phyloP scores from a whole-genome alignment of 2,329 filamentous ascomycete species.

The Monilinia polystroma region DNA sequence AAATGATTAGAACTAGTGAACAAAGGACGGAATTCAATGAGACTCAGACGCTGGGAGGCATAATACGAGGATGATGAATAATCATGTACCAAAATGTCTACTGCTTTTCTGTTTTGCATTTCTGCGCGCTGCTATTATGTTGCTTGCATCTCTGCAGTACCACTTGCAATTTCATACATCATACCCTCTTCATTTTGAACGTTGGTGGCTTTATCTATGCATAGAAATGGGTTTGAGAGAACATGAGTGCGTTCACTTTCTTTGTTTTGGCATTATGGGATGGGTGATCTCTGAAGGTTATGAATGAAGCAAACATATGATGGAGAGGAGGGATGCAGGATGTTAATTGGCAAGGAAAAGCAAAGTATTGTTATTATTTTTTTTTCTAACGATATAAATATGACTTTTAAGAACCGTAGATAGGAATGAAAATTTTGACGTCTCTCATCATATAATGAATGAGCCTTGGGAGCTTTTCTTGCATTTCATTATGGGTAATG shows the following conservation, averaged over 20 bases:
- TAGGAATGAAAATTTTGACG: not conserved
- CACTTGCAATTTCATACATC: conserved; percentile 11
- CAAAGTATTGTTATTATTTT: not conserved
- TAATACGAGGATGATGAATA: conserved; percentile 20
- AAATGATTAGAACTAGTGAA: conserved; percentile 9
- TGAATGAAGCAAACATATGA: conserved; percentile 1
- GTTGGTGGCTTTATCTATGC: conserved; percentile 18
- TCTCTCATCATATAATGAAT: not conserved
- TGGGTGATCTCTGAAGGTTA: not conserved
- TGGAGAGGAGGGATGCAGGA: not conserved
- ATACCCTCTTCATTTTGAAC: conserved; percentile 17
- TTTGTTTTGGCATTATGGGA: not conserved
- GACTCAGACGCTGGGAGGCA: conserved; percentile 4
- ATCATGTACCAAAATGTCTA: conserved; percentile 31
- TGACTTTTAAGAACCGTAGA: not conserved
- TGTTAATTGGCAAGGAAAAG: conserved; percentile 3
- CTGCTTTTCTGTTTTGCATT: conserved; percentile 20
- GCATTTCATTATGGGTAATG: no score
- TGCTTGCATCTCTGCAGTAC: conserved; percentile 11
- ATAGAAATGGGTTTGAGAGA: conserved; percentile 4
- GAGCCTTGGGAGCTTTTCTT: no score
- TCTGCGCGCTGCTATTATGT: conserved; percentile 12
- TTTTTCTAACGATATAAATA: not conserved
- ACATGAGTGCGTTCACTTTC: not conserved
- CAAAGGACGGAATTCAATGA: conserved; percentile 12